Evolutionary conservation across 176 grass and related monocot genomes (phyloP).

Genomic region (Triticum urartu): DNA sequence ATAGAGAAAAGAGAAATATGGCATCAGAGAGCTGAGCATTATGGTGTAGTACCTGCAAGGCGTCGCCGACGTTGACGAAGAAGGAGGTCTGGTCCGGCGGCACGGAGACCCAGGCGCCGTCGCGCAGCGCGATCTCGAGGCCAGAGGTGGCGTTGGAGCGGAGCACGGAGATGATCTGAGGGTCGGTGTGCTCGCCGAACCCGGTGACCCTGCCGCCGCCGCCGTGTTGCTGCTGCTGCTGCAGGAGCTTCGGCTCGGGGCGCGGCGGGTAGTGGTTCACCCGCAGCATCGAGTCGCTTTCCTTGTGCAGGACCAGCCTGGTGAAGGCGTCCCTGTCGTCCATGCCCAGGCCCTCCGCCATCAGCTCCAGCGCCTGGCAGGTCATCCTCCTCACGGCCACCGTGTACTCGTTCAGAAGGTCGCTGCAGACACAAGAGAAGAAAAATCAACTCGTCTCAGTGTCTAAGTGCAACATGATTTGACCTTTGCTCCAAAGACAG

Average conservation of each 20-base stretch:
- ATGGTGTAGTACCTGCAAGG: constrained; percentile 48
- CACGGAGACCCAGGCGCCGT: constrained; percentile 64
- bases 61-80: constrained; percentile 83
- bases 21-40: too few species aligned
- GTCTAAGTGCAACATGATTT: too few species aligned
- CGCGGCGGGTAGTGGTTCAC: constrained; percentile 80
- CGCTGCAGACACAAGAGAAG: constrained; percentile 3
- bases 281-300: constrained; percentile 64
- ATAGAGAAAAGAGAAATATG: too few species aligned
- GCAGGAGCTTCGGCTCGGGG: constrained; percentile 11
- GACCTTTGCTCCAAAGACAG: not conserved
- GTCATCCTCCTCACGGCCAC: constrained; percentile 47
- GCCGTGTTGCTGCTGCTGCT: not conserved
- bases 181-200: constrained; percentile 93
- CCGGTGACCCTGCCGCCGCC: constrained; percentile 39
- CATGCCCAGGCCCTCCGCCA: constrained; percentile 58
- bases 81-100: constrained; percentile 55
- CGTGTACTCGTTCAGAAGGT: constrained; percentile 56
- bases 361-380: constrained; percentile 56
- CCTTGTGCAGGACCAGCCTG: constrained; percentile 39
- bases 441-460: not conserved
- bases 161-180: constrained; percentile 79
- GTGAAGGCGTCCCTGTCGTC: constrained; percentile 21
- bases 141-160: constrained; percentile 66
- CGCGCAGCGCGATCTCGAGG: constrained; percentile 59